These are phyloP conservation scores for Termitomyces sp. DNA, from an alignment of 768 basidiomycete species.

Conservation along the genomic window DNA sequence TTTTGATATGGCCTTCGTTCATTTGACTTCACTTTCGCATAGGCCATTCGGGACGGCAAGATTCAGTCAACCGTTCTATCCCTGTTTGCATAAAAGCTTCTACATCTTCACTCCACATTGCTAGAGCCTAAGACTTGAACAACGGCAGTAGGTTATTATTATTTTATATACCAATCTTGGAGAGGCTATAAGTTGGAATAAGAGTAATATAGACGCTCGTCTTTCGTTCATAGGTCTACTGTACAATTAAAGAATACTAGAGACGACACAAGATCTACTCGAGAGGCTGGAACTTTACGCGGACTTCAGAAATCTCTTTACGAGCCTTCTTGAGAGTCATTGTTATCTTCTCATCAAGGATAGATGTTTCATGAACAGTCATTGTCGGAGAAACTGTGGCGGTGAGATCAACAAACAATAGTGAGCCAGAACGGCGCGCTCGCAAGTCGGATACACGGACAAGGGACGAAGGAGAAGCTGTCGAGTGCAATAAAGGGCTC, in stretches of 20 bases:
- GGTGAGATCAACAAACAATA: conserved; percentile 78
- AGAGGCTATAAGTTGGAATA: not conserved
- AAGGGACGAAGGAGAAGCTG: conserved; percentile 28
- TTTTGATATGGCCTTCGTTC: not conserved
- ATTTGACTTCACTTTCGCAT: conserved; percentile 8
- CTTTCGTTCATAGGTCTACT: not conserved
- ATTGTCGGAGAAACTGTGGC: conserved; percentile 60
- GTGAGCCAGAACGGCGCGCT: conserved; percentile 73
- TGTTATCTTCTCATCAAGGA: conserved; percentile 59
- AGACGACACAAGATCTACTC: not conserved
- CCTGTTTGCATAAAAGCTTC: conserved; percentile 35
- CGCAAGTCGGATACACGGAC: conserved; percentile 51
- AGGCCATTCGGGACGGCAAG: conserved; percentile 48
- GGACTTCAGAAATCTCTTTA: conserved; percentile 70
- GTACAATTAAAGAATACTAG: conserved; percentile 4
- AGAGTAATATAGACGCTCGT: not conserved
- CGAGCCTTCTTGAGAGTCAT: conserved; percentile 46
- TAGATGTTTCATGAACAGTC: conserved; percentile 52
- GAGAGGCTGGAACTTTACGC: conserved; percentile 52
- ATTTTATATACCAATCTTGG: not conserved
- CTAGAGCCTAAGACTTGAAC: not conserved
- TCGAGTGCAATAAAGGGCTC: conserved; percentile 41
- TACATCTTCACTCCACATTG: not conserved
- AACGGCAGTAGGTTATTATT: not conserved
- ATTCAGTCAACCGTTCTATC: conserved; percentile 52